Percentiles rank a stretch among this genome's conserved stretches.
These are phyloP conservation scores for Citrus sinensis DNA, from an alignment of 345 rosid genomes.

Conservation along the genomic window DVS_A1.0 CM039163.1:2823501-2824000, in stretches of 20 bases:
- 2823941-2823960: neutral
- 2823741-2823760: neutral
- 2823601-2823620: slow-evolving; percentile 98
- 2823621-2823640: slow-evolving; percentile 97
- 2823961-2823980: neutral
- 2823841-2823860: neutral
- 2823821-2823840: neutral
- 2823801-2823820: neutral
- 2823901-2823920: neutral
- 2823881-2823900: neutral
- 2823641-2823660: slow-evolving; percentile 75
- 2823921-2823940: neutral
- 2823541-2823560: slow-evolving; percentile 87
- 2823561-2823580: slow-evolving; percentile 92
- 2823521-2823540: slow-evolving; percentile 93
- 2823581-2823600: slow-evolving; percentile 83
- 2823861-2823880: neutral
- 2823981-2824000: neutral
- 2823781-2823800: neutral
- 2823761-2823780: neutral
- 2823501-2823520: slow-evolving; percentile 2
- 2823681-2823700: slow-evolving; percentile 46
- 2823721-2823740: neutral
- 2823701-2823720: neutral
- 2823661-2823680: slow-evolving; percentile 96